phyloP scores from a whole-genome alignment of 805 yeast genomes.

The Candida awuae region DNA sequence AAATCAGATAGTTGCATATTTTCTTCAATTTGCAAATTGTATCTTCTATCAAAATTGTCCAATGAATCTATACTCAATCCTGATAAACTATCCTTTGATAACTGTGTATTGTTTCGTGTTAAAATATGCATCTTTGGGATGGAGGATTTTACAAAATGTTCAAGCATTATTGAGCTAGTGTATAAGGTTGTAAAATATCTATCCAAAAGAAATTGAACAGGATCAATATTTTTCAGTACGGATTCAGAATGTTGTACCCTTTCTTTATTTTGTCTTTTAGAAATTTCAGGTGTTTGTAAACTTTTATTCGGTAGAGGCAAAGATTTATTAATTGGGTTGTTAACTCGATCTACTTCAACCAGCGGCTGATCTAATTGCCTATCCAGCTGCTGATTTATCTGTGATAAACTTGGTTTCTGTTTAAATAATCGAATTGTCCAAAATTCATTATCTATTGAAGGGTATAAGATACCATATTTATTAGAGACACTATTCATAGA shows the following conservation, averaged over 20 bases:
- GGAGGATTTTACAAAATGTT: constrained; percentile 27
- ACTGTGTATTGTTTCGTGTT: constrained; percentile 17
- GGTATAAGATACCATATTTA: neutral
- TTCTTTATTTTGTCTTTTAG: no score
- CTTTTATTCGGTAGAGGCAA: no score
- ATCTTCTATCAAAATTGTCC: constrained; percentile 18
- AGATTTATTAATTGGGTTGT: no score
- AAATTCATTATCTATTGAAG: neutral
- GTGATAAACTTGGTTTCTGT: no score
- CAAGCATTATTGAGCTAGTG: constrained; percentile 20
- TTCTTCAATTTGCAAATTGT: constrained; percentile 3
- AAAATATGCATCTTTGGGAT: constrained; percentile 24
- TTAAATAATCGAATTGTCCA: neutral
- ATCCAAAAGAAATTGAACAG: constrained; percentile 21
- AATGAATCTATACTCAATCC: constrained; percentile 16
- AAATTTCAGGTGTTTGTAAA: no score
- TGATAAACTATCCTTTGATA: constrained; percentile 16
- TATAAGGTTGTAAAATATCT: constrained; percentile 25
- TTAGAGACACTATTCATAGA: no score
- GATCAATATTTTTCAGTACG: constrained; percentile 18
- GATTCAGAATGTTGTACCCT: neutral
- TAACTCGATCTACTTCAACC: no score
- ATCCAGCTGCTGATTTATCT: no score
- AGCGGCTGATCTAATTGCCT: no score
- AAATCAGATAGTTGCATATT: no score